Evolutionary conservation across 2,329 filamentous ascomycete genomes (phyloP), one percentile per base, ranked within the genome.

Genomic region (Fusarium keratoplasticum): DNA sequence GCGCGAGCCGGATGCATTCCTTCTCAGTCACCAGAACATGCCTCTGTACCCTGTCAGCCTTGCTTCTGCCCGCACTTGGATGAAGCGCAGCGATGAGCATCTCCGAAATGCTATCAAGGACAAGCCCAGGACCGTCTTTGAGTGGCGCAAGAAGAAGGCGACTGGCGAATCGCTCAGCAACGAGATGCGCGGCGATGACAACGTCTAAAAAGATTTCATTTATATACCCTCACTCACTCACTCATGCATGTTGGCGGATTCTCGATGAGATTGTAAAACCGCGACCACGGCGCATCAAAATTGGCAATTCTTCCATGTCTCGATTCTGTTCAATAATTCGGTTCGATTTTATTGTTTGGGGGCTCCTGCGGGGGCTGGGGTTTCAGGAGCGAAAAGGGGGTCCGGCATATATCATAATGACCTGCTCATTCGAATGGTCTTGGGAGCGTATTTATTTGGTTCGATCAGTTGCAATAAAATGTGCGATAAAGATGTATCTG

Each of bases 11-110:
- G 73, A 80, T 40, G 57, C 63, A 18, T 83, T 84, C 76, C 76
- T 85, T 38, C 74, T 79, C 54, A 82, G 72, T 58, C 66, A 71
- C 50, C 72, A 73, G 60, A 90, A 90, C 79, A 84, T 87, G 79
- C 87, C 89, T 2, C 81, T 92, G 54, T 91, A 87, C 80, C 90
- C 90, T 1, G 82, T 91, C 66, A 85, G 84, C 78, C 81, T 78
- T 18, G 83, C 84, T 0, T 77, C 83, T 1, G 79, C 81, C 27
- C 78, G 74, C 38, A 73, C 79, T 16, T 86, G 84, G 84, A 79
- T 84, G 81, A 72, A 81, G 71, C 79, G 84, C 20, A 83, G 82
- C 65, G 84, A 86, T 67, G 78, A 83, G 44, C 83, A 81, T 76
- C 76, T 86, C 36, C 78, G 80, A 25, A 72, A 82, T 9, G 77